Base-by-base conservation (phyloP, 306 rosid species). In the Trifolium pratense region DNA sequence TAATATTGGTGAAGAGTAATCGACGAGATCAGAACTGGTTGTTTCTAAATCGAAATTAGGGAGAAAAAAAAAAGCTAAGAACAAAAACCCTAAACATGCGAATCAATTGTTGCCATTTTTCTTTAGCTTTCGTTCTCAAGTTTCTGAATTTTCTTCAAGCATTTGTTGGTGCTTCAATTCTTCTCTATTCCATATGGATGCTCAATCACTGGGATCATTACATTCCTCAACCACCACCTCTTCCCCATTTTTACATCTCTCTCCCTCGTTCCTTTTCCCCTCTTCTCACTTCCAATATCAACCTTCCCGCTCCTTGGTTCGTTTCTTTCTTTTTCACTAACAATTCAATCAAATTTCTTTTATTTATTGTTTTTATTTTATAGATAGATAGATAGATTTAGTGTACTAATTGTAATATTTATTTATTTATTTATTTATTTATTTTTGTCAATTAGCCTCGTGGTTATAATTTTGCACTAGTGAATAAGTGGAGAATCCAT, bases 181-280 rank as follows among this genome's bases (percentile, higher is more conserved):
- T 94, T 4, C 74, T 94, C 72, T 91, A 91, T 79, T 91, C 97
- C 10, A 15, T 78, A 75, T 94, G 97, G 97, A 89, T 94, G 90
- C 80, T 91, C 64, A 82, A 91, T 69, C 96, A 89, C 53, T 91
- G 96, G 96, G 78, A 79, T 32, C 81, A 87, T 34, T 90, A 39
- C 70, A 20, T 75, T 10, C 98, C 97, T 18, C 55, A 79, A 29
- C 32, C 32, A 0, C 71, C 80, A 25, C 92, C 96, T 7, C 23
- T 29, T 4, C 79, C 43, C 5, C 73, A 21, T 42, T 7, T 18
- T 17, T 67, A 82, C 20, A 5, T 81, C 52, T 86, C 82, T 26
- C 70, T 67, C 21, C 75, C 67, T 63, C 78, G 52, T 76, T 72
- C 81, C 52, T 21, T 73, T 91, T 3, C 85, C 73, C 46, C 77